phyloP scores from a whole-genome alignment of 176 grass and related monocot genomes.

The Stipa capillata region DNA sequence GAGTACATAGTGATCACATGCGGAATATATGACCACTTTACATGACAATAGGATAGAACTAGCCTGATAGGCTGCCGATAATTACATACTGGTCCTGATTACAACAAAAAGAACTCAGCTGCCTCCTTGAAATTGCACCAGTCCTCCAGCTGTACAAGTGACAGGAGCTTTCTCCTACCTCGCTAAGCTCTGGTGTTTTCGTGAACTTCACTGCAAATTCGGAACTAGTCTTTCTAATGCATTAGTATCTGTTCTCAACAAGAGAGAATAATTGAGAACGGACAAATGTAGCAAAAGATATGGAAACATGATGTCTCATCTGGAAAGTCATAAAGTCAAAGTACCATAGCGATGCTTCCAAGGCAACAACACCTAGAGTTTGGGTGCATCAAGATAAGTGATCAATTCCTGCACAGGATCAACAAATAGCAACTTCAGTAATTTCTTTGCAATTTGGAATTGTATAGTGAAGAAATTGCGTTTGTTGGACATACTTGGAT shows the following conservation, averaged over 20 bases:
- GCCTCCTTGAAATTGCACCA: constrained; percentile 3
- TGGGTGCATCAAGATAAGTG: constrained; percentile 18
- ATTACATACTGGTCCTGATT: too few relatives aligned
- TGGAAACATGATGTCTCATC: neutral
- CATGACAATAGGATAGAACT: too few relatives aligned
- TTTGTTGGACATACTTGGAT: constrained; percentile 34
- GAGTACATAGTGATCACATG: neutral
- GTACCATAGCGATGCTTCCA: constrained; percentile 17
- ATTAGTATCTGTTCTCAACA: neutral
- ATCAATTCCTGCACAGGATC: constrained; percentile 48
- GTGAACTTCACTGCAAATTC: constrained; percentile 73
- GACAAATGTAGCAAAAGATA: neutral
- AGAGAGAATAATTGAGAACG: neutral
- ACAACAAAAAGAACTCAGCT: neutral
- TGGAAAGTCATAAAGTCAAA: constrained; percentile 18
- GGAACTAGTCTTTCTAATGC: neutral
- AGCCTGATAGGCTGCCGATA: too few relatives aligned
- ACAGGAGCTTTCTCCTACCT: constrained; percentile 33
- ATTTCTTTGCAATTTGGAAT: neutral
- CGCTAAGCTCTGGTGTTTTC: constrained; percentile 48
- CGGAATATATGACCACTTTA: too few relatives aligned
- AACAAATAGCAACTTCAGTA: neutral
- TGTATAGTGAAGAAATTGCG: neutral
- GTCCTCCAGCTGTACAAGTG: constrained; percentile 21
- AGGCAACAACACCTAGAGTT: constrained; percentile 21